phyloP scores from a whole-genome alignment of 2,329 filamentous ascomycete genomes.

The Ambrosiella cleistominuta region DNA sequence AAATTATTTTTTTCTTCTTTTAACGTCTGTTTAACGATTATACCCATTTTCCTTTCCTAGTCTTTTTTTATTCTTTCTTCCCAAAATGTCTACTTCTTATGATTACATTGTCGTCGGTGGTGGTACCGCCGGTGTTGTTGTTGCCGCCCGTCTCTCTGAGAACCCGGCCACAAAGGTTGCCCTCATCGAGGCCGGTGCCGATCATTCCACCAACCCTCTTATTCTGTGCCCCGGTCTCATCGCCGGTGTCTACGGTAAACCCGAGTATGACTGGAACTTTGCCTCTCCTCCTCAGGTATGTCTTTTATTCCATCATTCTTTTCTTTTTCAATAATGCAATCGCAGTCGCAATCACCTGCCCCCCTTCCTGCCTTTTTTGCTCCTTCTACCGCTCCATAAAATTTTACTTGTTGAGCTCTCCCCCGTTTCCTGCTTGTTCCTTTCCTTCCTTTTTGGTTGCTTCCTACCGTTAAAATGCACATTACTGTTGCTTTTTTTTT shows the following conservation, averaged over 20 bases:
- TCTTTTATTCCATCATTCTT: neutral
- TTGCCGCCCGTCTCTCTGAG: conserved; percentile 19
- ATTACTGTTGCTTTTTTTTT: neutral
- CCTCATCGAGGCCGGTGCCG: conserved; percentile 12
- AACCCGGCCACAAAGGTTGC: conserved; percentile 13
- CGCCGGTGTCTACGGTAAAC: conserved; percentile 10
- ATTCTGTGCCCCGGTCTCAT: conserved; percentile 11
- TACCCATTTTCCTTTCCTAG: neutral
- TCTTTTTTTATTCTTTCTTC: neutral
- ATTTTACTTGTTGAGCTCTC: too few relatives aligned
- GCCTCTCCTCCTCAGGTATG: conserved; percentile 10
- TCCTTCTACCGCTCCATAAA: neutral
- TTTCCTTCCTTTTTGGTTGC: neutral
- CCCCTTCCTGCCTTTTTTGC: neutral
- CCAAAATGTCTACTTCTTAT: conserved; percentile 8
- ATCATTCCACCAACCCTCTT: conserved; percentile 9
- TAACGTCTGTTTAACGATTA: neutral
- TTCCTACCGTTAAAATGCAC: neutral
- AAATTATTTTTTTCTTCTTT: neutral
- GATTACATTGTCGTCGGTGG: conserved; percentile 20
- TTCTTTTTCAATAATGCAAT: neutral
- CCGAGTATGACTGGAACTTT: conserved; percentile 13
- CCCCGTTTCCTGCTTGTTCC: neutral
- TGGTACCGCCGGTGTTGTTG: conserved; percentile 20
- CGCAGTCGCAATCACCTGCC: too few relatives aligned